A percentile compares a stretch with the other conserved stretches of the same genome.
phyloP scores from a whole-genome alignment of 306 rosid species.

The Prinsepia uniflora region DNA sequence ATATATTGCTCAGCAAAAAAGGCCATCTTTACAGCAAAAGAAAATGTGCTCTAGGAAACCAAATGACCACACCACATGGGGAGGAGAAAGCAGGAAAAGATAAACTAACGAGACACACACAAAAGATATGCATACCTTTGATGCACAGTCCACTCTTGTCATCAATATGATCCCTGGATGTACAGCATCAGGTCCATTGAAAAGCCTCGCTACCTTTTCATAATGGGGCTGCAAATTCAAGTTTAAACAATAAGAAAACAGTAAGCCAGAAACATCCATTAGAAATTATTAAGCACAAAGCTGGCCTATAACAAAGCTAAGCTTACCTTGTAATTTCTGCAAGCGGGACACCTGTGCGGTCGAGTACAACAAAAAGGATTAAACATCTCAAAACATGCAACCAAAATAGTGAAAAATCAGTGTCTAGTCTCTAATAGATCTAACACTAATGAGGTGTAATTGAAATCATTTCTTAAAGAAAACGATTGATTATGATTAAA shows the following conservation, averaged over 20 bases:
- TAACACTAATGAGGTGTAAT: neutral
- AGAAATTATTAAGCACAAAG: neutral
- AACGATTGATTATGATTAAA: neutral
- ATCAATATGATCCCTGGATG: constrained; percentile 84
- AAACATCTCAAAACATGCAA: constrained; percentile 16
- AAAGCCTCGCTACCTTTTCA: constrained; percentile 93
- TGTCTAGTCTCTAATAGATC: constrained; percentile 3
- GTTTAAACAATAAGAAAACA: constrained; percentile 17
- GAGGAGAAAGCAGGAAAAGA: neutral
- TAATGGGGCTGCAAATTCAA: constrained; percentile 68
- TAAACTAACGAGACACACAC: constrained; percentile 17
- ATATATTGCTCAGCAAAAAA: neutral
- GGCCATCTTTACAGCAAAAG: neutral
- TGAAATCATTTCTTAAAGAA: neutral
- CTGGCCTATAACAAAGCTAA: neutral
- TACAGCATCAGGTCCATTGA: constrained; percentile 90
- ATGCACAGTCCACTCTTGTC: constrained; percentile 96
- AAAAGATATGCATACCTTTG: constrained; percentile 46
- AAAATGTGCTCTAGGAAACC: constrained; percentile 5
- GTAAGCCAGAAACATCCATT: neutral
- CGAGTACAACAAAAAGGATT: constrained; percentile 23
- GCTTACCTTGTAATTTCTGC: constrained; percentile 90
- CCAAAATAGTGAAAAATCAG: constrained; percentile 4
- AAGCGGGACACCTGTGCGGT: constrained; percentile 87
- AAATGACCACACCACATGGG: neutral